A percentile compares a stretch with the other conserved stretches of the same genome.
These are phyloP conservation scores for Xylaria nigripes DNA, from an alignment of 495 filamentous ascomycete genomes.

Conservation along the genomic window DNA sequence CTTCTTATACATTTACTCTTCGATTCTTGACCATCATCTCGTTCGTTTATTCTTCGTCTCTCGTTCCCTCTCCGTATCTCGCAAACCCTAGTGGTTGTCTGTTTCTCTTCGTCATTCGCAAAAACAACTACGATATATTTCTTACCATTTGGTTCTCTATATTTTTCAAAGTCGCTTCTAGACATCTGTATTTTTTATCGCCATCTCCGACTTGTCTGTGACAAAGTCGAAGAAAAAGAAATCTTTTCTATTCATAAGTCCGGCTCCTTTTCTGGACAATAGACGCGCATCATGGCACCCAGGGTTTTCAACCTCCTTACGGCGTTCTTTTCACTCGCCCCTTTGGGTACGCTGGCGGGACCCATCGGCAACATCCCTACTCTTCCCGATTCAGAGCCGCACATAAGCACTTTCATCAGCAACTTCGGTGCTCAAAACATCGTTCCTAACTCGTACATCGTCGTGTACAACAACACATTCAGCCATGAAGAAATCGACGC, in stretches of 20 bases:
- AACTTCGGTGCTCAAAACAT: conserved; percentile 32
- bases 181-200: neutral
- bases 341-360: conserved; percentile 16
- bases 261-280: neutral
- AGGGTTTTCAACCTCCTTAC: conserved; percentile 27
- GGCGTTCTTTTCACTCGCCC: conserved; percentile 24
- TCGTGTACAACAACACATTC: conserved; percentile 43
- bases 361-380: conserved; percentile 10
- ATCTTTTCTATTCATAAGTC: neutral
- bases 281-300: conserved; percentile 19
- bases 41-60: neutral
- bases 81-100: neutral
- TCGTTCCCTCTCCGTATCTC: neutral
- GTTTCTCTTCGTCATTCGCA: neutral
- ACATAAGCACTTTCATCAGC: conserved; percentile 36
- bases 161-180: neutral
- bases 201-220: neutral
- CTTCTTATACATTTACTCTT: neutral
- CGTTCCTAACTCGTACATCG: conserved; percentile 42
- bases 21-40: conserved; percentile 4
- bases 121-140: neutral
- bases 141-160: neutral
- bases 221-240: neutral
- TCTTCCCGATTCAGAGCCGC: conserved; percentile 16
- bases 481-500: conserved; percentile 31